Evolutionary conservation across 148 eudicot species (phyloP), one percentile per base, ranked within the genome.

Genomic region (Silene conica): DNA sequence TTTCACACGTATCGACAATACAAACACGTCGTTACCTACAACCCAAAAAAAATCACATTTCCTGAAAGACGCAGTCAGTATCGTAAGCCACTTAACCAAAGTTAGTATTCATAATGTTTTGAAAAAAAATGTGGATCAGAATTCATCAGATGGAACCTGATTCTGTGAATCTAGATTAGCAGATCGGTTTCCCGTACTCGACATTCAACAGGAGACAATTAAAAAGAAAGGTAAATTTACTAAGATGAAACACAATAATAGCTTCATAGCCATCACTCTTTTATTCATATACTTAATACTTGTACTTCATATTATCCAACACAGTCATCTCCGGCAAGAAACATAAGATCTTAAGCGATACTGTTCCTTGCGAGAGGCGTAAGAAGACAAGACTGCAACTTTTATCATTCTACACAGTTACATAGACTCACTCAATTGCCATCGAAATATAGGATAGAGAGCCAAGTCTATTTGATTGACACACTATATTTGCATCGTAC

Each of bases 401-500:
- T 72, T 62, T 21, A 45, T 61, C 77, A 73, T 34, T 41, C 45
- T 12, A 67, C 19, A 70, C 21, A 54, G 65, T 79, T 74, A 74
- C 74, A 70, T 45, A 54, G 74, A 63, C 81, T 79, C 81, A 63
- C 81, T 79, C 81, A 54, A 12, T 65, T 61, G 74, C 75, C 78
- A 70, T 38, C 70, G 57, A 79, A 79, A 63, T 69, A 67, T 52
- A 74, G 78, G 82, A 79, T 22, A 79, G 72, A 75, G 78, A 74
- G 82, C 60, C 72, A 16, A 71, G 75, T 65, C 48, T 21, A 34
- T 64, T 64, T 59, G 69, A 54, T 55, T 22, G 71, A 68, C 63
- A 68, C 63, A 41, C 28, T 66, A 69, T 60, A 52, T 34, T 28
- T 31, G 38, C 69, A 63, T 20, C 38, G 55, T 59, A 67, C 70